Percentiles rank a stretch among this genome's conserved stretches.
Conservation (phyloP, 1,139 yeast species). For the Lodderomyces parapsilosis region DNA sequence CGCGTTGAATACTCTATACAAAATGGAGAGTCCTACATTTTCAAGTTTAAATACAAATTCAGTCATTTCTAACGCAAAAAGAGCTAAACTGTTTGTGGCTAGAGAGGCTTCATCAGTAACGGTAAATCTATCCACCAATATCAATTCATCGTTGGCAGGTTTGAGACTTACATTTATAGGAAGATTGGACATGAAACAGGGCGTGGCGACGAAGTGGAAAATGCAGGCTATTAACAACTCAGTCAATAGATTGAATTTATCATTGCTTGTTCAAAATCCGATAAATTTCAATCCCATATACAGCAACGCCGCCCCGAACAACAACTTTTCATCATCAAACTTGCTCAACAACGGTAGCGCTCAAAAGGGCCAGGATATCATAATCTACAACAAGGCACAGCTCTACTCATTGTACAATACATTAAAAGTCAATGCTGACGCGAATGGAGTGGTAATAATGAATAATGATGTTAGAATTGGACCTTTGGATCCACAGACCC, state of each 20-base stretch:
- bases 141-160: constrained; percentile 41
- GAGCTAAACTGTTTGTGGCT: constrained; percentile 14
- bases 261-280: constrained; percentile 36
- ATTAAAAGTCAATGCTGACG: constrained; percentile 29
- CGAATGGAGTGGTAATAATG: constrained; percentile 54
- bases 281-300: constrained; percentile 22
- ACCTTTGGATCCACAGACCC: constrained; percentile 58
- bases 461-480: constrained; percentile 67
- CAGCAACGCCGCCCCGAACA: constrained; percentile 11
- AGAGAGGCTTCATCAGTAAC: constrained; percentile 40
- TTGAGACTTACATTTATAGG: constrained; percentile 65
- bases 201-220: constrained; percentile 62
- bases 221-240: constrained; percentile 67
- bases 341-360: constrained; percentile 4
- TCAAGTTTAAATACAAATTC: constrained; percentile 1
- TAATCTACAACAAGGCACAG: constrained; percentile 25
- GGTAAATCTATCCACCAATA: constrained; percentile 38
- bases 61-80: not conserved
- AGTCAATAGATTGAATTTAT: constrained; percentile 42
- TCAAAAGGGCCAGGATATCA: constrained; percentile 13
- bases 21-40: constrained; percentile 15
- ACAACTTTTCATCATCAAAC: constrained; percentile 10
- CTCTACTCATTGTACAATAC: constrained; percentile 34
- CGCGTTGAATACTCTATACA: constrained; percentile 19
- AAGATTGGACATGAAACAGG: constrained; percentile 56